These are phyloP conservation scores for Seminavis robusta DNA, from an alignment of 108 stramenopile genomes.

Conservation along the genomic window DNA sequence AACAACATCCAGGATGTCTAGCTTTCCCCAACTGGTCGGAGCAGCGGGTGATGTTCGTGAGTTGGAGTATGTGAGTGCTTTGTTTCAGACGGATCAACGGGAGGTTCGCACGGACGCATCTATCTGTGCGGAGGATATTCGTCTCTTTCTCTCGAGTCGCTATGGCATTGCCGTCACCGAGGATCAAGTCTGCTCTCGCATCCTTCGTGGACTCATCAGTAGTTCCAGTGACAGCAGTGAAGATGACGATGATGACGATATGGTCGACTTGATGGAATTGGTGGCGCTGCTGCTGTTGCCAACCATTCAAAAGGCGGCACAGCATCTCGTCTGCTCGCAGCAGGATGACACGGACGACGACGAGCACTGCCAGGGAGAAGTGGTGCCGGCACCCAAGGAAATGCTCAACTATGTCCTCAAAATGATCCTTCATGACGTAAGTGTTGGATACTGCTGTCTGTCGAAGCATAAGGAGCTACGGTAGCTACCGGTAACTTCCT, in stretches of 20 bases:
- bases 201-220: constrained; percentile 41
- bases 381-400: constrained; percentile 18
- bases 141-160: constrained; percentile 38
- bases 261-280: constrained; percentile 51
- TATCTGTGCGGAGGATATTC: constrained; percentile 43
- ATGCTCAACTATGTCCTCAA: constrained; percentile 29
- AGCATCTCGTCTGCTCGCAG: too few relatives aligned
- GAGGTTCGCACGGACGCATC: too few relatives aligned
- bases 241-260: background rate
- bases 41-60: constrained; percentile 55
- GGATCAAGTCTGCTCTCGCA: constrained; percentile 32
- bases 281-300: constrained; percentile 48
- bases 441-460: too few relatives aligned
- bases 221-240: too few relatives aligned
- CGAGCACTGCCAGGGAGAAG: background rate
- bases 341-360: too few relatives aligned
- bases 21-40: too few relatives aligned
- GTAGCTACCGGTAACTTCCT: too few relatives aligned
- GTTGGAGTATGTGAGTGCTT: constrained; percentile 54
- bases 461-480: too few relatives aligned
- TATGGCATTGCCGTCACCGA: constrained; percentile 50
- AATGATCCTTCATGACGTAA: constrained; percentile 53
- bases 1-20: too few relatives aligned
- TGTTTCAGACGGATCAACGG: constrained; percentile 26
- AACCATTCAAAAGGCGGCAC: constrained; percentile 33